These are phyloP conservation scores for Botrytis pseudocinerea DNA, from an alignment of 2,329 filamentous ascomycete genomes.

Conservation along the genomic window DNA sequence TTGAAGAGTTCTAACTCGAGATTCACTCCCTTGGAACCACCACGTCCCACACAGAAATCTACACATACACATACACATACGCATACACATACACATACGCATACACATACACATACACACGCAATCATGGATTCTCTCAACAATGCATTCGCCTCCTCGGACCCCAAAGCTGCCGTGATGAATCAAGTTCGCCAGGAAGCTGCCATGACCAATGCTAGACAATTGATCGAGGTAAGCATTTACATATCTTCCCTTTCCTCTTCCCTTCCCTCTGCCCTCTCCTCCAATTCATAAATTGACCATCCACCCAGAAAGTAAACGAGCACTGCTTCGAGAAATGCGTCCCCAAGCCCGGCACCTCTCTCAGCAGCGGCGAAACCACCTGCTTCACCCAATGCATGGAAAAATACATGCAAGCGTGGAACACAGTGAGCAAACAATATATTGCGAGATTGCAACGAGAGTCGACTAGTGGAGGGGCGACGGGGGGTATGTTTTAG, in stretches of 20 bases:
- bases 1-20: too few relatives aligned
- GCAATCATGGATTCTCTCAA: conserved; percentile 18
- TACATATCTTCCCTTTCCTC: conserved; percentile 27
- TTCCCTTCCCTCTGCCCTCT: conserved; percentile 26
- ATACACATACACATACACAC: background rate
- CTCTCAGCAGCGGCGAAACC: conserved; percentile 63
- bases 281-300: conserved; percentile 48
- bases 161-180: conserved; percentile 48
- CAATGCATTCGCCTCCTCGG: conserved; percentile 24
- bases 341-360: conserved; percentile 66
- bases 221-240: conserved; percentile 63
- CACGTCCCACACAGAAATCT: background rate
- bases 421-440: conserved; percentile 71
- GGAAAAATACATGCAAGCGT: conserved; percentile 81
- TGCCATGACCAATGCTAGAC: conserved; percentile 65
- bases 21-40: background rate
- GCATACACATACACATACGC: background rate
- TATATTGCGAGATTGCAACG: conserved; percentile 54
- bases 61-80: conserved; percentile 7
- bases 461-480: conserved; percentile 26
- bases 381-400: conserved; percentile 74
- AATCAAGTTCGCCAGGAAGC: conserved; percentile 58
- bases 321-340: conserved; percentile 80
- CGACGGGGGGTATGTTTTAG: conserved; percentile 20
- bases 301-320: conserved; percentile 67